Evolutionary conservation across 2,329 filamentous ascomycete genomes (phyloP), one percentile per base, ranked within the genome.

Genomic region (Cryphonectria radicalis): DNA sequence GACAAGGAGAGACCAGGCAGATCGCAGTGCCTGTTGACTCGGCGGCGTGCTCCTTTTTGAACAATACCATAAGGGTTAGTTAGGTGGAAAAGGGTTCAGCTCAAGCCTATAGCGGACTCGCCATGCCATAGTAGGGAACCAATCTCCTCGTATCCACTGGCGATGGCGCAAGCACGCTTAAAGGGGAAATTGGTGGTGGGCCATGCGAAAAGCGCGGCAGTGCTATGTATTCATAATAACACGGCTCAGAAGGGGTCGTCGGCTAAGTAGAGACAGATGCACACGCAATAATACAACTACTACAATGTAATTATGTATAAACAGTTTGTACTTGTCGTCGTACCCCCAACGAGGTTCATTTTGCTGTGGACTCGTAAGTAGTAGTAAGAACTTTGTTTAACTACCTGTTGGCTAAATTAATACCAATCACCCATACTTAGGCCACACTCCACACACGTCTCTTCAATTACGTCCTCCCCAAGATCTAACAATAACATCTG

Each of bases 1-100:
- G 25, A 32, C 6, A 28, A 57, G 25, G 22, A 17, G 4, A 50
- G 10, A 8, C 46, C n/a, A 59, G 28, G 55, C 35, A 59, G 55
- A 59, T 35, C 5, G 28, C 25, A 32, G 17, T 55, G 50, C 50
- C n/a, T 25, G 25, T 55, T 55, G n/a, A 42, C 37, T 42, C 50
- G 57, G n/a, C 66, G 66, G 43, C 35, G 57, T 37, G 43, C 28
- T n/a, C 66, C 66, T 62, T 68, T 67, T 68, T 68, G 22, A 62
- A 46, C 50, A 43, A 19, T 50, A 32, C 4, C 55, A 14, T 19
- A n/a, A n/a, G 53, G 37, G 37, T n/a, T n/a, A n/a, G 17, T 13
- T n/a, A 22, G 28, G 43, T 37, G 37, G 43, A 19, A 19, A 37
- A 13, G n/a, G 53, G 37, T 55, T n/a, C 50, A 32, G 35, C 50